phyloP scores from a whole-genome alignment of 2,329 filamentous ascomycete genomes.

The Moelleriella libera region DNA sequence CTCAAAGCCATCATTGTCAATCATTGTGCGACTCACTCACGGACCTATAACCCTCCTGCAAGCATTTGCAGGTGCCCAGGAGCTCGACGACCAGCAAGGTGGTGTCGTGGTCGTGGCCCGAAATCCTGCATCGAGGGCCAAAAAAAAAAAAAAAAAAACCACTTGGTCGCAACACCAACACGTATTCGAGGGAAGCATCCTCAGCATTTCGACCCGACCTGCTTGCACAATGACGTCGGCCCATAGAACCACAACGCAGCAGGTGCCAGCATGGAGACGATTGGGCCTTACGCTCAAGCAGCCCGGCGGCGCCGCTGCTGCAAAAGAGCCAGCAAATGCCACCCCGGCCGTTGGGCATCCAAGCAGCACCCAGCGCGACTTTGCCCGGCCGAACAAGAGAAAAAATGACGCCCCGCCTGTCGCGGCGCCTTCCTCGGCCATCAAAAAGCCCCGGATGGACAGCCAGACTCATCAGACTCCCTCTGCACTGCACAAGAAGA shows the following conservation, averaged over 20 bases:
- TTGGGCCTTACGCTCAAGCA: conserved; percentile 49
- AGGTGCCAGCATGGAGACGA: conserved; percentile 45
- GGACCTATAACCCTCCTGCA: too few species aligned
- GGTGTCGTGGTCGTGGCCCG: too few species aligned
- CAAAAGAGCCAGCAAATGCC: conserved; percentile 15
- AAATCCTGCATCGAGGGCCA: too few species aligned
- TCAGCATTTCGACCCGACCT: background rate
- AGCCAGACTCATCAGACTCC: conserved; percentile 6
- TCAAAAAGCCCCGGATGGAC: conserved; percentile 21
- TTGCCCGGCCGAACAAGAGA: conserved; percentile 22
- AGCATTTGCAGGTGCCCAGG: too few species aligned
- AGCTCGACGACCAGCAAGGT: too few species aligned
- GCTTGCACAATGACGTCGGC: conserved; percentile 25
- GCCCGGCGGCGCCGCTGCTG: conserved; percentile 16
- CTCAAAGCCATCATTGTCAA: too few species aligned
- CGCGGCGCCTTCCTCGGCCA: conserved; percentile 13
- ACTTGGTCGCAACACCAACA: background rate
- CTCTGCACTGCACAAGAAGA: conserved; percentile 22
- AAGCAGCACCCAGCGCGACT: conserved; percentile 17
- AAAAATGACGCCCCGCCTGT: conserved; percentile 21
- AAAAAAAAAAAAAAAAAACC: too few species aligned
- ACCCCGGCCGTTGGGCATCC: conserved; percentile 21
- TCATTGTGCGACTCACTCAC: too few species aligned
- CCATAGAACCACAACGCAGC: conserved; percentile 27
- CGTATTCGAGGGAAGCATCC: conserved; percentile 4